These are phyloP conservation scores for Leishmania martiniquensis DNA, from an alignment of 208 protist genomes.

Conservation along the genomic window DNA sequence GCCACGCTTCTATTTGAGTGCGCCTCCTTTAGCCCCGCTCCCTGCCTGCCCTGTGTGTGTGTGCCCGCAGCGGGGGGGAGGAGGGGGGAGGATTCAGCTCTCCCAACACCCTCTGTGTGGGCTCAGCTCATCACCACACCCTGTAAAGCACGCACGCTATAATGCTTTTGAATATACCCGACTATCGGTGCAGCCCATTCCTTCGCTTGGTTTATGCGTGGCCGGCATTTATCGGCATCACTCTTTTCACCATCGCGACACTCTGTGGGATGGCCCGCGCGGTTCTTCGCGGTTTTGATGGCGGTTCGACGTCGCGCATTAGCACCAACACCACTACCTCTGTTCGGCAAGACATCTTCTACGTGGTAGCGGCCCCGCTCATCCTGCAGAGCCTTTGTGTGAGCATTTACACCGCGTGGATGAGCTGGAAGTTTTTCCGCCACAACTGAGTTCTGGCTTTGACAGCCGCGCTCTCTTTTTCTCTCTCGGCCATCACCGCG, in stretches of 20 bases:
- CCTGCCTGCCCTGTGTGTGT: background rate
- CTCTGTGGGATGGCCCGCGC: conserved; percentile 21
- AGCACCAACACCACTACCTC: conserved; percentile 10
- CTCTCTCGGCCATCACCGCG: background rate
- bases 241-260: conserved; percentile 42
- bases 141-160: background rate
- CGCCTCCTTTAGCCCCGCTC: no score
- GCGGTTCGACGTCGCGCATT: conserved; percentile 3
- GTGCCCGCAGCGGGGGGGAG: no score
- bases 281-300: conserved; percentile 7
- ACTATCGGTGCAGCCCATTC: conserved; percentile 38
- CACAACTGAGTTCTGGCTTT: conserved; percentile 56
- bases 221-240: conserved; percentile 45
- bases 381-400: conserved; percentile 43
- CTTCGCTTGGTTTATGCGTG: conserved; percentile 60
- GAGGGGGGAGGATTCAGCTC: no score
- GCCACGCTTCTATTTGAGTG: no score
- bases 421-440: conserved; percentile 86
- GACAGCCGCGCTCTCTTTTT: no score
- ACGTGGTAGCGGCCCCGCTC: conserved; percentile 27
- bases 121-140: background rate
- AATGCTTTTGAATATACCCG: conserved; percentile 17
- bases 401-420: conserved; percentile 59
- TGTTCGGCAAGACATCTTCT: conserved; percentile 39
- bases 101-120: background rate